These are phyloP conservation scores for Calendula officinalis DNA, from an alignment of 129 eudicot genomes.

Conservation along the genomic window DNA sequence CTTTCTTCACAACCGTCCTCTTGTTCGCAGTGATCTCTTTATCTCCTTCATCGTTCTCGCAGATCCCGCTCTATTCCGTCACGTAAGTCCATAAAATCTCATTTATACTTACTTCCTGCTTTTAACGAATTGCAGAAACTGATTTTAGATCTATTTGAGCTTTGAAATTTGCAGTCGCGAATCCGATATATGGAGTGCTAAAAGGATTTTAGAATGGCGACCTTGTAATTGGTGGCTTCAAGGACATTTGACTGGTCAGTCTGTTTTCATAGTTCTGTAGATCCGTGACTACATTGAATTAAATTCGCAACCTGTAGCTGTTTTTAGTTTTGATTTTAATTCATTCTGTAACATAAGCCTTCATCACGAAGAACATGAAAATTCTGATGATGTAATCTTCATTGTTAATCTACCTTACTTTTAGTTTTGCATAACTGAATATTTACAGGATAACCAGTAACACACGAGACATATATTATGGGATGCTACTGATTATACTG, in stretches of 20 bases:
- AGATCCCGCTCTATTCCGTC: conserved; percentile 28
- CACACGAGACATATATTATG: conserved; percentile 6
- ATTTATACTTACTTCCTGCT: neutral
- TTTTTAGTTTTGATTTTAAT: too few species aligned
- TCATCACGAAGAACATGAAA: neutral
- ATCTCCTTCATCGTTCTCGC: conserved; percentile 50
- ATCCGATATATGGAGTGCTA: conserved; percentile 65
- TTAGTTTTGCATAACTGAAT: conserved; percentile 7
- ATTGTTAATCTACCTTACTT: neutral
- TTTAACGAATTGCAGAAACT: neutral
- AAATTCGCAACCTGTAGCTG: too few species aligned
- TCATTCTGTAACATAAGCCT: too few species aligned
- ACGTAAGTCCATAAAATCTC: conserved; percentile 26
- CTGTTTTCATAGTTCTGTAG: neutral
- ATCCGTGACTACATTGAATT: neutral
- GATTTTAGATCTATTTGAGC: neutral
- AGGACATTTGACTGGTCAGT: conserved; percentile 59
- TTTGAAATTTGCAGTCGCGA: conserved; percentile 24
- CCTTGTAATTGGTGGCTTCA: conserved; percentile 94
- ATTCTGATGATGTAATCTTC: neutral
- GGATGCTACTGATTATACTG: neutral
- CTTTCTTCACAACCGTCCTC: conserved; percentile 36
- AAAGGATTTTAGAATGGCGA: conserved; percentile 62
- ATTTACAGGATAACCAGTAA: neutral
- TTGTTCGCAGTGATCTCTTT: conserved; percentile 40